Evolutionary conservation across 1,284 basidiomycete genomes (phyloP).

Genomic region (Pascua sp.): DNA sequence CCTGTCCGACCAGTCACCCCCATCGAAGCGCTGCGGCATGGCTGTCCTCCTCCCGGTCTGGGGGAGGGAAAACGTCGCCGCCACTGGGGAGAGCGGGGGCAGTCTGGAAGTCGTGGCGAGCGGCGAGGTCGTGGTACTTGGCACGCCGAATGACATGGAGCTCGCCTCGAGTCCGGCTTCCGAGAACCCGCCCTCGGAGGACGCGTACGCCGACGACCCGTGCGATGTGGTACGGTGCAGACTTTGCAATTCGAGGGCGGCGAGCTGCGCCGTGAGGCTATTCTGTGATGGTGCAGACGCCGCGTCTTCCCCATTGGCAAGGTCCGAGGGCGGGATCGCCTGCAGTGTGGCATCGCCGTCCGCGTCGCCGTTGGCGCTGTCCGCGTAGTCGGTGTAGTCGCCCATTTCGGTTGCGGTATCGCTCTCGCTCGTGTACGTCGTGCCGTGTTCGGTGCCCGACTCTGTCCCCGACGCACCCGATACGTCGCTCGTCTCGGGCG

Average conservation of each 20-base stretch:
- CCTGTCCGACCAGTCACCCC: conserved; percentile 32
- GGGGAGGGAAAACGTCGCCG: background rate
- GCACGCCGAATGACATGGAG: background rate
- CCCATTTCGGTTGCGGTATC: conserved; percentile 20
- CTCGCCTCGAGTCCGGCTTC: conserved; percentile 19
- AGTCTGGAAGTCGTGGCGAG: background rate
- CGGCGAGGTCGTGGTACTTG: background rate
- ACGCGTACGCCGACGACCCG: conserved; percentile 38
- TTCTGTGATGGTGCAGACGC: background rate
- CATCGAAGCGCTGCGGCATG: conserved; percentile 14
- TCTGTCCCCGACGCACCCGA: conserved; percentile 30
- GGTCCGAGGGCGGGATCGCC: too few species aligned
- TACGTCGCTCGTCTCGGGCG: conserved; percentile 43
- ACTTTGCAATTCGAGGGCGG: conserved; percentile 8
- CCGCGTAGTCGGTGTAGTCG: conserved; percentile 21
- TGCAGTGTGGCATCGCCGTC: background rate
- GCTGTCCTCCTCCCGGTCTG: background rate
- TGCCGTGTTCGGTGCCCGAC: conserved; percentile 11
- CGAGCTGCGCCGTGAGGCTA: conserved; percentile 7
- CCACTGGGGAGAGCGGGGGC: background rate
- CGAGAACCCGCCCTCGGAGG: conserved; percentile 37
- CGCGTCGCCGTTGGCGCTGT: conserved; percentile 15
- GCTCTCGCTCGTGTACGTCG: background rate
- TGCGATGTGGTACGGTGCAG: conserved; percentile 16
- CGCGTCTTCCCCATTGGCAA: too few species aligned